Percentiles rank a stretch among this genome's conserved stretches.
phyloP scores from a whole-genome alignment of 345 rosid species.

The Eutrema heterophyllum region DNA sequence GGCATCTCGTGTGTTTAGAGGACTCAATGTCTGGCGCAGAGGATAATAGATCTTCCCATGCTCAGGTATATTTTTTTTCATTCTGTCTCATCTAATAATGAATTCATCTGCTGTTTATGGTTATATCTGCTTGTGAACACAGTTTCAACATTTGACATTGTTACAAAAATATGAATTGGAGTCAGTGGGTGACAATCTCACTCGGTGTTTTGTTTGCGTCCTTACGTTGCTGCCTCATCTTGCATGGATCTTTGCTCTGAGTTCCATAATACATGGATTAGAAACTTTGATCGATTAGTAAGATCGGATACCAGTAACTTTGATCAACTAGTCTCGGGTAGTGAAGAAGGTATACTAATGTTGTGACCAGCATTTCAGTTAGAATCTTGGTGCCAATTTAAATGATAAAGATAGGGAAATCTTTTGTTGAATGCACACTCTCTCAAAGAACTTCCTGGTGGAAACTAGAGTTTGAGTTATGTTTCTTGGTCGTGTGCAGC shows the following conservation, averaged over 20 bases:
- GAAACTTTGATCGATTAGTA: neutral
- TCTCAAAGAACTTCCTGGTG: neutral
- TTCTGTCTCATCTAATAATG: neutral
- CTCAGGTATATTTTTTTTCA: constrained; percentile 43
- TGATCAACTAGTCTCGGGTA: neutral
- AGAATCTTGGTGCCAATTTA: neutral
- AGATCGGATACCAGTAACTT: neutral
- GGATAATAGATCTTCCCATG: constrained; percentile 37
- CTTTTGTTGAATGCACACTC: neutral
- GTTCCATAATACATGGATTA: neutral
- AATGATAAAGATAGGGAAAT: neutral
- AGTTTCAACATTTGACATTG: neutral
- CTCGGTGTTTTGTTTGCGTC: neutral
- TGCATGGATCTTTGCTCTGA: neutral
- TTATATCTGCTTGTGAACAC: neutral
- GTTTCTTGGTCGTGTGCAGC: constrained; percentile 35
- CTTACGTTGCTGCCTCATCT: neutral
- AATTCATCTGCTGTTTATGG: neutral
- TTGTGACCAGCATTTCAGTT: neutral
- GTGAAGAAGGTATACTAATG: neutral
- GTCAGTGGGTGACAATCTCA: neutral
- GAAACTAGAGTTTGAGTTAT: neutral
- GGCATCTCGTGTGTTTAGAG: neutral
- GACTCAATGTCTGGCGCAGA: constrained; percentile 55
- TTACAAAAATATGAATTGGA: neutral